Evolutionary conservation across 495 filamentous ascomycete genomes (phyloP).

Genomic region (Jackrogersella multiformis): DNA sequence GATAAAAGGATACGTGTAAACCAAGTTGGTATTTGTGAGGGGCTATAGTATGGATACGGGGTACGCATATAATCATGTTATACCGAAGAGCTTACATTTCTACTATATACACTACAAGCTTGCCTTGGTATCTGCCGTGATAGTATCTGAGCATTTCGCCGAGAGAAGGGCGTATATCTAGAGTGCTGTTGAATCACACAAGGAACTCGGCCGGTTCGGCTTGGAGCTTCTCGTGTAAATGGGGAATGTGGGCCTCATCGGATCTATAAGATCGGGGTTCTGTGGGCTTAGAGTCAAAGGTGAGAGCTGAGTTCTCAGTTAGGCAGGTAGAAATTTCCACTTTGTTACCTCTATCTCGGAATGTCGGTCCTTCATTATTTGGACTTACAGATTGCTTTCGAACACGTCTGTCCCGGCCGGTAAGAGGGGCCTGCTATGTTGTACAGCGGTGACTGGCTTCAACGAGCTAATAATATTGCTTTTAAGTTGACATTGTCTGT

Average conservation of each 20-base stretch:
- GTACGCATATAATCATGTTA: constrained; percentile 22
- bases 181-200: constrained; percentile 1
- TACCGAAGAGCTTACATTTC: neutral
- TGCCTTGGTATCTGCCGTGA: constrained; percentile 14
- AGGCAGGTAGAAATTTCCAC: constrained; percentile 18
- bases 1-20: constrained; percentile 12
- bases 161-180: constrained; percentile 3
- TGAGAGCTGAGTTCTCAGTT: constrained; percentile 11
- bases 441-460: constrained; percentile 32
- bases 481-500: constrained; percentile 8
- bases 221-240: constrained; percentile 22
- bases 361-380: constrained; percentile 8
- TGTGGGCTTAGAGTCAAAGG: constrained; percentile 7
- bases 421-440: constrained; percentile 29
- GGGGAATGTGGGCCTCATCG: constrained; percentile 4
- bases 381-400: constrained; percentile 12
- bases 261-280: constrained; percentile 16
- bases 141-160: neutral
- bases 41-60: constrained; percentile 17
- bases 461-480: neutral
- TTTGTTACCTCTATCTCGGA: constrained; percentile 2
- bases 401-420: constrained; percentile 20
- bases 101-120: neutral
- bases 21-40: constrained; percentile 2
- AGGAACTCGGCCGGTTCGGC: constrained; percentile 14